phyloP scores from a whole-genome alignment of 148 eudicot genomes.

The Camellia japonica region DNA sequence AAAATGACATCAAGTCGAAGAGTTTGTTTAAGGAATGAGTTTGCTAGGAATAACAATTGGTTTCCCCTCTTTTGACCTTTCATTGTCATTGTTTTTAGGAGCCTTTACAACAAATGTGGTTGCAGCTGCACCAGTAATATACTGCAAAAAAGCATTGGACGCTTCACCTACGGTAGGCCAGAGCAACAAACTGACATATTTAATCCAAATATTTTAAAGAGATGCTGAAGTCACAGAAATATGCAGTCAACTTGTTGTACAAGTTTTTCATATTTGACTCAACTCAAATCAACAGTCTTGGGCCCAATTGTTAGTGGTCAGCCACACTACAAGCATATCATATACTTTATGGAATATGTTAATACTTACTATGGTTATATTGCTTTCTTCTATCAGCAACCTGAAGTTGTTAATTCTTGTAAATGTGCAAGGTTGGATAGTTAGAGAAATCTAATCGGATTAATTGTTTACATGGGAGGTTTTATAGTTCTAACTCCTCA shows the following conservation, averaged over 20 bases:
- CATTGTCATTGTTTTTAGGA: constrained; percentile 42
- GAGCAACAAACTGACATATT: constrained; percentile 6
- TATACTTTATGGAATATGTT: background rate
- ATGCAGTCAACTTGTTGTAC: background rate
- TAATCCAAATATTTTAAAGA: background rate
- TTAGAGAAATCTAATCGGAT: background rate
- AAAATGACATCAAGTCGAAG: background rate
- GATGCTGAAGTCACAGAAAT: constrained; percentile 5
- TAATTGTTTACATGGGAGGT: background rate
- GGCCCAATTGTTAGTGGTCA: background rate
- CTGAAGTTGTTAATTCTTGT: background rate
- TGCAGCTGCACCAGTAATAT: constrained; percentile 96
- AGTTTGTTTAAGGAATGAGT: background rate
- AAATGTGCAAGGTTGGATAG: background rate
- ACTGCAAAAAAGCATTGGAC: constrained; percentile 69
- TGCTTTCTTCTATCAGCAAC: background rate
- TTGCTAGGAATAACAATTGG: background rate
- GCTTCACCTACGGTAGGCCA: constrained; percentile 59
- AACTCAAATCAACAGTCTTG: background rate
- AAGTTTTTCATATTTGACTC: background rate
- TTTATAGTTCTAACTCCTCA: background rate
- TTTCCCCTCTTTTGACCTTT: background rate
- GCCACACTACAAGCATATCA: background rate
- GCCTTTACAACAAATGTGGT: constrained; percentile 91
- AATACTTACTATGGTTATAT: background rate